Percentiles rank a stretch among this genome's conserved stretches.
These are phyloP conservation scores for Wallacemonas sp. DNA, from an alignment of 208 protist genomes.

Conservation along the genomic window DNA sequence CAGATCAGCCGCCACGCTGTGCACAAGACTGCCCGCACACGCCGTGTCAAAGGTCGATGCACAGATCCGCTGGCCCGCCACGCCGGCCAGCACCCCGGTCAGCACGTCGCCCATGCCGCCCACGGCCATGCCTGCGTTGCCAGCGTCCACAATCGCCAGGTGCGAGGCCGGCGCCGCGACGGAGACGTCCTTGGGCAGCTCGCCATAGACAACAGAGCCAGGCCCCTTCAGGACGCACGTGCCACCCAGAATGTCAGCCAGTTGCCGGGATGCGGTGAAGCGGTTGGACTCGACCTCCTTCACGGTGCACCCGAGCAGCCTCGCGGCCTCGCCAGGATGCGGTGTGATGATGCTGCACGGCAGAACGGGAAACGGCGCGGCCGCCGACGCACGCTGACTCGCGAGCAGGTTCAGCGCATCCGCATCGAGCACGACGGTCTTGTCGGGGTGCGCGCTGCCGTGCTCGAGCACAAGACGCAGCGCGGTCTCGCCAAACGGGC, in stretches of 20 bases:
- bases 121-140: constrained; percentile 84
- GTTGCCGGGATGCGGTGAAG: constrained; percentile 37
- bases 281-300: constrained; percentile 74
- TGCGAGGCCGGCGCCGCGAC: neutral
- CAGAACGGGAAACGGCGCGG: constrained; percentile 22
- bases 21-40: constrained; percentile 57
- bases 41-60: constrained; percentile 28
- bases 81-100: constrained; percentile 57
- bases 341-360: constrained; percentile 69
- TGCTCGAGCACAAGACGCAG: constrained; percentile 34
- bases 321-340: constrained; percentile 76
- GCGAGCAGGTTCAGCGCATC: constrained; percentile 69
- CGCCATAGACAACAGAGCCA: constrained; percentile 54
- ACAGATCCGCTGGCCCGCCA: constrained; percentile 44
- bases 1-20: constrained; percentile 74
- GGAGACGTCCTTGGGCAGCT: neutral
- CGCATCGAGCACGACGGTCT: constrained; percentile 70
- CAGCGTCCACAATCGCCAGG: constrained; percentile 69
- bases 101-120: constrained; percentile 87
- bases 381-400: neutral
- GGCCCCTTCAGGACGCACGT: constrained; percentile 79
- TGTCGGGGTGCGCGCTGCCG: constrained; percentile 30
- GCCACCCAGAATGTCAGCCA: constrained; percentile 51
- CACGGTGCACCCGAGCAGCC: constrained; percentile 55
- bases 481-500: constrained; percentile 29